Conservation (phyloP, 2,329 filamentous ascomycete species). For the Aspergillus fumigatus region DNA sequence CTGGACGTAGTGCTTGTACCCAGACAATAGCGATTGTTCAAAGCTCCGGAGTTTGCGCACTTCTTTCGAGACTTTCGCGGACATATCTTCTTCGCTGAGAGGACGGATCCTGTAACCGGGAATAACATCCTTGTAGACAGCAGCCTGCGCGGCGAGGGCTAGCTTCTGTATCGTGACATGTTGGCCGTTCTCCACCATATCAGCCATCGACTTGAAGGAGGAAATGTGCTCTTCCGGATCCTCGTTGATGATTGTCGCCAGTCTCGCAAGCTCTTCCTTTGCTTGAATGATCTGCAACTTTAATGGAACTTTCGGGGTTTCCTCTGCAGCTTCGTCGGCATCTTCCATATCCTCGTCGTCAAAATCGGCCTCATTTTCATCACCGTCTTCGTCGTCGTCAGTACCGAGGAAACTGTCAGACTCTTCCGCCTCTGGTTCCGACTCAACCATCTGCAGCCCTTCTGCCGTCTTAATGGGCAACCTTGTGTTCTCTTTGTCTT, state of each 20-base stretch:
- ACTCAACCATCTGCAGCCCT: constrained; percentile 62
- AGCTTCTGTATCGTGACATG: constrained; percentile 76
- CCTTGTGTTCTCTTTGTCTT: constrained; percentile 67
- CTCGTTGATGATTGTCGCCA: constrained; percentile 78
- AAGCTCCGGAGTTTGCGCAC: constrained; percentile 76
- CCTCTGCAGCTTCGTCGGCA: constrained; percentile 45
- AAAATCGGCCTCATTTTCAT: constrained; percentile 29
- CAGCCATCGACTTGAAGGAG: constrained; percentile 71
- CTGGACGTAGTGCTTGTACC: constrained; percentile 81
- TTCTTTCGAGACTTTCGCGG: constrained; percentile 84
- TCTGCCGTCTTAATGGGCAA: constrained; percentile 84
- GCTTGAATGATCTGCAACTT: constrained; percentile 77
- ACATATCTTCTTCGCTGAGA: constrained; percentile 66
- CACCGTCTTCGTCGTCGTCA: constrained; percentile 52
- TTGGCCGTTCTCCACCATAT: constrained; percentile 60
- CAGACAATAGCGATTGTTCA: constrained; percentile 79
- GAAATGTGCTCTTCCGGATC: constrained; percentile 86
- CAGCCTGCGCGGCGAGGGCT: constrained; percentile 76
- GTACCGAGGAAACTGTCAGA: constrained; percentile 62
- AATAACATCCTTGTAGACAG: constrained; percentile 93
- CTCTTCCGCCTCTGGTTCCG: constrained; percentile 46
- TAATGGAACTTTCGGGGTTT: constrained; percentile 62
- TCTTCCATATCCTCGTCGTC: constrained; percentile 37
- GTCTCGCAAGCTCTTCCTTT: constrained; percentile 85
- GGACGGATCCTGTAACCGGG: constrained; percentile 93